Base-by-base conservation (phyloP, 176 grass and related monocot species). In the Areca catechu region DNA sequence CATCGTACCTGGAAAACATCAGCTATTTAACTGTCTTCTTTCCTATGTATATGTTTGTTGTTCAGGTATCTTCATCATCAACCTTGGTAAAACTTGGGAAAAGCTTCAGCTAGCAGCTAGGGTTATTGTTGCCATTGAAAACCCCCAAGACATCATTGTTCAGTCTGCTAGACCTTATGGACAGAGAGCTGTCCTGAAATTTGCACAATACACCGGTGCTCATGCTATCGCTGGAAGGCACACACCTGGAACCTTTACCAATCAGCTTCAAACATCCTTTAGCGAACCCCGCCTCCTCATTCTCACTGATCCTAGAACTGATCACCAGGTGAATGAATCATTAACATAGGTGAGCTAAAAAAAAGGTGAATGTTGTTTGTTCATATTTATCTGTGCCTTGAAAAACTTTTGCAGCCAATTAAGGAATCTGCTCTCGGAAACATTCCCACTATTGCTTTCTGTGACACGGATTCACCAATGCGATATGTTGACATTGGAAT, bases 401-500 rank as follows among this genome's bases (percentile, higher is more conserved):
- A 24, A 61, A 19, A 61, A 16, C 1, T 14, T 43, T 9, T 61
- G n/a, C 58, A 61, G 58, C 58, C 58, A 61, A 61, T 61, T 24
- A 61, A 61, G 58, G 58, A 61, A 61, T 47, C 58, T 61, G 58
- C 28, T 47, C 58, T 47, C 6, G 58, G 28, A 12, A 61, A 61
- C 19, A 61, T 61, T 24, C 58, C 58, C 4, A 61, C 58, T 14
- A 61, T 61, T 43, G 58, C 58, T 37, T 47, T 61, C 23, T 61
- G 58, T 18, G 25, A 61, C 28, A 61, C 58, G 34, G 58, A 61
- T 61, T 61, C 28, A 37, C 27, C 25, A 14, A 61, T 61, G 58
- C 28, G 58, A 61, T 61, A 61, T 43, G 58, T 61, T 61, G 58
- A 61, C 29, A 61, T 61, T 61, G 58, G 58, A 37, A 61, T 61